These are phyloP conservation scores for Penicillium sp. DNA, from an alignment of 2,329 filamentous ascomycete species.

Conservation along the genomic window DNA sequence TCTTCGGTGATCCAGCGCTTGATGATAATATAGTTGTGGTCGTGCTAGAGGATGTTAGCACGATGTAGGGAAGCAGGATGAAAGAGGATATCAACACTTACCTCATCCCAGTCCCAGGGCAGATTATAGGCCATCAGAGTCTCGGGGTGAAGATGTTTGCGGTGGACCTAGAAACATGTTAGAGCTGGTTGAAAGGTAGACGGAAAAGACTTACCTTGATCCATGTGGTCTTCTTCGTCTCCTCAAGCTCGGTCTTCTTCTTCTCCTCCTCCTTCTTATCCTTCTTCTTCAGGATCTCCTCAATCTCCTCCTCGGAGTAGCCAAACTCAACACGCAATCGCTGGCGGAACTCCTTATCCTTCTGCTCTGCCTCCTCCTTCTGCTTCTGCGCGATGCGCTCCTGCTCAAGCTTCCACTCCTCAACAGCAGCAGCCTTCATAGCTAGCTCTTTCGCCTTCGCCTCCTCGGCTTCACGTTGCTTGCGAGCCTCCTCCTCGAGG, in stretches of 20 bases:
- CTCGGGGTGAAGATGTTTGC: constrained; percentile 43
- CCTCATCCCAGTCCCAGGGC: constrained; percentile 46
- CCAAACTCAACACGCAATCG: constrained; percentile 39
- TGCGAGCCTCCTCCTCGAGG: constrained; percentile 43
- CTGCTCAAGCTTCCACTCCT: constrained; percentile 35
- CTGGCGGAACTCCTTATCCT: constrained; percentile 33
- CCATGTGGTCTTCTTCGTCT: constrained; percentile 35
- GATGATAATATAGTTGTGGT: constrained; percentile 66
- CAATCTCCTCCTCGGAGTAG: constrained; percentile 41
- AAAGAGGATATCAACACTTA: constrained; percentile 29
- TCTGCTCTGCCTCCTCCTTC: constrained; percentile 31
- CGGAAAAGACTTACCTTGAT: constrained; percentile 37
- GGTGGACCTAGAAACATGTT: constrained; percentile 36
- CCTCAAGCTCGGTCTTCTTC: constrained; percentile 31
- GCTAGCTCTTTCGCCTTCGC: constrained; percentile 27
- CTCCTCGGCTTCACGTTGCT: constrained; percentile 35
- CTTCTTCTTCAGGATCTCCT: constrained; percentile 38
- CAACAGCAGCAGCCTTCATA: constrained; percentile 41
- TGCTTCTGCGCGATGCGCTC: constrained; percentile 26
- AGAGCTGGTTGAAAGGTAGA: not conserved
- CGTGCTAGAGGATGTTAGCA: constrained; percentile 35
- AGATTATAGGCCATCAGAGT: constrained; percentile 44
- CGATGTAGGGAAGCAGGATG: too few species aligned
- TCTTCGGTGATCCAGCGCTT: constrained; percentile 67
- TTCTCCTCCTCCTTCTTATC: constrained; percentile 37